A percentile compares a stretch with the other conserved stretches of the same genome.
Evolutionary conservation across 225 moss, liverwort and hornwort genomes (phyloP).

Genomic region (Physcomitrellopsis africana): DNA sequence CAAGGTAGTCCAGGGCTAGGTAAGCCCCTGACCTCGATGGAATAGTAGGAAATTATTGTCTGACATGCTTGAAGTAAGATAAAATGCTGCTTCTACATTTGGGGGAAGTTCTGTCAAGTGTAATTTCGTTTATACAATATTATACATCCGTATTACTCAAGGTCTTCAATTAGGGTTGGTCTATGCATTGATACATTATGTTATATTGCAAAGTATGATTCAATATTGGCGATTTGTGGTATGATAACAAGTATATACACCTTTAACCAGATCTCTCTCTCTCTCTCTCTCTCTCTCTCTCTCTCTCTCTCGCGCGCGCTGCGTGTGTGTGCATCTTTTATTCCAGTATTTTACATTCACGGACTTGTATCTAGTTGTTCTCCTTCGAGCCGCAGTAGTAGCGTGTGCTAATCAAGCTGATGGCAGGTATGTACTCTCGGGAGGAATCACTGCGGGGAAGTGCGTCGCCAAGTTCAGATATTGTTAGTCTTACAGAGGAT

Average conservation of each 20-base stretch:
- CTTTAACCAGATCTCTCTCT: neutral
- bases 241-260: neutral
- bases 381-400: neutral
- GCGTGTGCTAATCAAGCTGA: neutral
- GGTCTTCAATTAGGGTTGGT: neutral
- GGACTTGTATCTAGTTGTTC: neutral
- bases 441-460: slow-evolving; percentile 60
- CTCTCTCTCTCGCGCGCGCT: no score
- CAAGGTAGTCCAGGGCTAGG: slow-evolving; percentile 62
- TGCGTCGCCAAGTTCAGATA: slow-evolving; percentile 46
- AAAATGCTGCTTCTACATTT: neutral
- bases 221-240: neutral
- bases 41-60: neutral
- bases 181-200: neutral
- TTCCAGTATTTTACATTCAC: neutral
- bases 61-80: slow-evolving; percentile 5
- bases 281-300: no score
- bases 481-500: slow-evolving; percentile 49
- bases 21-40: slow-evolving; percentile 29
- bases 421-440: slow-evolving; percentile 48
- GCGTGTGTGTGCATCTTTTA: neutral
- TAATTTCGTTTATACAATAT: neutral
- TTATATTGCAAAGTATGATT: slow-evolving; percentile 2
- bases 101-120: neutral
- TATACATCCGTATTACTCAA: neutral